phyloP scores from a whole-genome alignment of 768 basidiomycete genomes.

The Lentinus brumalis region DNA sequence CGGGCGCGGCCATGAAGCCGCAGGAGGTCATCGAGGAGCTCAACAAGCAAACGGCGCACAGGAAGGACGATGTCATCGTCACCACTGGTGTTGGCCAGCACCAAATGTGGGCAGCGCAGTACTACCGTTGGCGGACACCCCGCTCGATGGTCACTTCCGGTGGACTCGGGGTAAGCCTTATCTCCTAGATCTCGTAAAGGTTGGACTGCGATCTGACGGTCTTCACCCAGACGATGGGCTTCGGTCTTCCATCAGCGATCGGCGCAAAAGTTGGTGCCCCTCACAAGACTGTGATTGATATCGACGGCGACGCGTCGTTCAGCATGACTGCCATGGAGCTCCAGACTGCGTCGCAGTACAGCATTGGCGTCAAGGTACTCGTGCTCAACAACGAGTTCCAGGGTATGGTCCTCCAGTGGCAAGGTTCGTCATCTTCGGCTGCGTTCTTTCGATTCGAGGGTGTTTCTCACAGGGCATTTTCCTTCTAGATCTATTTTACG shows the following conservation, averaged over 20 bases:
- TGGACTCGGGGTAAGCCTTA: conserved; percentile 79
- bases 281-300: conserved; percentile 90
- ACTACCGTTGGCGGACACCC: conserved; percentile 89
- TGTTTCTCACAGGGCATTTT: background rate
- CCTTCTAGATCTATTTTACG: conserved; percentile 85
- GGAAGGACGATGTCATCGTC: conserved; percentile 86
- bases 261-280: conserved; percentile 98
- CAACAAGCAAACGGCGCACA: conserved; percentile 72
- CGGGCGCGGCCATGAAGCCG: conserved; percentile 82
- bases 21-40: conserved; percentile 97
- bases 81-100: conserved; percentile 98
- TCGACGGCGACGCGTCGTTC: conserved; percentile 98
- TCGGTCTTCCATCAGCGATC: conserved; percentile 90
- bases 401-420: conserved; percentile 99
- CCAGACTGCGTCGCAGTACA: conserved; percentile 86
- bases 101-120: conserved; percentile 99
- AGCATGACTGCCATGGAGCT: conserved; percentile 99
- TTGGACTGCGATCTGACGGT: conserved; percentile 9
- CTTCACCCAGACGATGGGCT: conserved; percentile 87
- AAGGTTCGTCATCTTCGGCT: conserved; percentile 57
- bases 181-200: background rate
- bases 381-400: conserved; percentile 97
- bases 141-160: conserved; percentile 90
- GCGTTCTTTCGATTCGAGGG: background rate
- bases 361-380: conserved; percentile 94